These are phyloP conservation scores for Ilyonectria destructans DNA, from an alignment of 2,329 filamentous ascomycete species.

Conservation along the genomic window DNA sequence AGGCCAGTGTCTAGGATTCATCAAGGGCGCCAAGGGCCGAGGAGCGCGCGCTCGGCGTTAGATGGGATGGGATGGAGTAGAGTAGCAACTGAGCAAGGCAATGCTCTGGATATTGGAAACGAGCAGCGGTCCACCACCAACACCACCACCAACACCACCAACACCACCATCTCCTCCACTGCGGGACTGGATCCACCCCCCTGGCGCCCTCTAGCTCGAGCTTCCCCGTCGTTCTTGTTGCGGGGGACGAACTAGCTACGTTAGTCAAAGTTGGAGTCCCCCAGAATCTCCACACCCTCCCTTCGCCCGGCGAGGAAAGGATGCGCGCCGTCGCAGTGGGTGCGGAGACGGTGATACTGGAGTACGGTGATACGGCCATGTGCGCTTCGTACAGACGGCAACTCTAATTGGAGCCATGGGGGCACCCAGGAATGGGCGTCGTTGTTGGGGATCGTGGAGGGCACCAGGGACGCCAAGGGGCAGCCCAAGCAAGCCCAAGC, in stretches of 20 bases:
- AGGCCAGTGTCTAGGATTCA: conserved; percentile 39
- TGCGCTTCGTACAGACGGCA: conserved; percentile 5
- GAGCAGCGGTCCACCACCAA: not conserved
- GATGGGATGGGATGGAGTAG: conserved; percentile 1
- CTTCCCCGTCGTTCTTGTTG: conserved; percentile 41
- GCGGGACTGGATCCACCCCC: conserved; percentile 29
- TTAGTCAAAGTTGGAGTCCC: conserved; percentile 42
- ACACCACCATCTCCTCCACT: not conserved
- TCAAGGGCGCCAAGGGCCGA: conserved; percentile 26
- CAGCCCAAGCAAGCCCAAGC: conserved; percentile 27
- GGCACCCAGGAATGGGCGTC: conserved; percentile 21
- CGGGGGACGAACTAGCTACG: conserved; percentile 41
- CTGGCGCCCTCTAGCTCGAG: conserved; percentile 18
- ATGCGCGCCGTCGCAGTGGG: conserved; percentile 33
- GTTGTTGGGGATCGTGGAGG: conserved; percentile 31
- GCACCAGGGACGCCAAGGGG: not conserved
- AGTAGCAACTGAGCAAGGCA: conserved; percentile 2
- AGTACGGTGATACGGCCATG: not conserved
- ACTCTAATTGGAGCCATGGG: conserved; percentile 31
- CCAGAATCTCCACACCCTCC: conserved; percentile 49
- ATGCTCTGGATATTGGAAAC: not conserved
- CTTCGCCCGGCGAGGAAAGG: conserved; percentile 43
- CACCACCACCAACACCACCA: not conserved
- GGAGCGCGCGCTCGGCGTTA: conserved; percentile 13
- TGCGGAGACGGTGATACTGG: conserved; percentile 30